Conservation (phyloP, 371 early-diverging fungal species). For the Mortierella sp. region DNA sequence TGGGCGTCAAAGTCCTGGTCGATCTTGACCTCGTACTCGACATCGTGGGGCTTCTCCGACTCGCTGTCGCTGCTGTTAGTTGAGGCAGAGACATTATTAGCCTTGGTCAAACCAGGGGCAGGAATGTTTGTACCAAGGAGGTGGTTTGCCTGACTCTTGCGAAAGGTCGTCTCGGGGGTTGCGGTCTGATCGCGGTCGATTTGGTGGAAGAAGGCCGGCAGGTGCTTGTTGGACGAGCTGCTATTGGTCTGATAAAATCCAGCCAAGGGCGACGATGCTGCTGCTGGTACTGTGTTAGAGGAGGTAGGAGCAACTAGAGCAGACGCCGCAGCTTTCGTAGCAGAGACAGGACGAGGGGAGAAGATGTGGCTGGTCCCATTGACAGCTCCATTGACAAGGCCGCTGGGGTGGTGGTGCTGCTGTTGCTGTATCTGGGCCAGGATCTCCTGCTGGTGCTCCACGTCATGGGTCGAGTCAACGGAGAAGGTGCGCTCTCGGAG, state of each 20-base stretch:
- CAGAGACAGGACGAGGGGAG: constrained; percentile 41
- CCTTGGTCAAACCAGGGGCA: neutral
- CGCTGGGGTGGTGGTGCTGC: neutral
- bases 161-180: constrained; percentile 50
- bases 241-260: constrained; percentile 32
- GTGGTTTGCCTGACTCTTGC: constrained; percentile 23
- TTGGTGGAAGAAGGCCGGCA: constrained; percentile 47
- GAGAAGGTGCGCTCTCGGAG: constrained; percentile 45
- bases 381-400: neutral
- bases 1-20: constrained; percentile 57
- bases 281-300: constrained; percentile 2
- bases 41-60: constrained; percentile 21
- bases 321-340: constrained; percentile 7
- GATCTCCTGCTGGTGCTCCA: constrained; percentile 16
- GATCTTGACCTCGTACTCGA: constrained; percentile 55
- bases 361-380: constrained; percentile 23
- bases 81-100: neutral
- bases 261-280: constrained; percentile 6
- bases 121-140: neutral
- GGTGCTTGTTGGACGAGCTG: constrained; percentile 47
- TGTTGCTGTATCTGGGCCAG: constrained; percentile 12
- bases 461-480: constrained; percentile 33
- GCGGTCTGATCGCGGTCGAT: constrained; percentile 50
- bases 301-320: constrained; percentile 11
- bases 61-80: constrained; percentile 25